Evolutionary conservation across 768 basidiomycete genomes (phyloP), one percentile per base, ranked within the genome.

Genomic region (Calocybe gangraenosa): DNA sequence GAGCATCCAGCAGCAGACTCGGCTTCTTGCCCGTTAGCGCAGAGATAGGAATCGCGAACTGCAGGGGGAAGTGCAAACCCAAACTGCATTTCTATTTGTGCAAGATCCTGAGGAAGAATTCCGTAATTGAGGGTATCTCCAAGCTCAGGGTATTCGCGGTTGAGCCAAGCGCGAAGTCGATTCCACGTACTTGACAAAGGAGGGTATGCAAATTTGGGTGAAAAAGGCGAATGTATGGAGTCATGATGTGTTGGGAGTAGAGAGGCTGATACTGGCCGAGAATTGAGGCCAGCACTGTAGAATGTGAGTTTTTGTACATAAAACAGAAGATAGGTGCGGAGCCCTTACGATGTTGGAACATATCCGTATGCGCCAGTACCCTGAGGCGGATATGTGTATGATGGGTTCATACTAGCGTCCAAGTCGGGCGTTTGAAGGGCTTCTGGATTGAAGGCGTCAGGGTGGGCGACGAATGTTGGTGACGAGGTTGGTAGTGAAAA

Each of bases 71-170:
- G 78, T 7, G 82, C 67, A 54, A 88, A 81, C 22, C 93, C 92
- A 51, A 95, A 82, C 52, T 91, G 80, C 61, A 84, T 72, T 66
- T 96, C 92, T 57, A 94, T 76, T 28, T 85, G 75, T 31, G 85
- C 76, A 49, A 96, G 78, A 61, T 92, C 84, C 52, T 78, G 76
- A 8, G 85, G 84, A 43, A 84, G 75, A 51, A 92, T 87, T 50
- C 92, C 91, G 57, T 87, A 90, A 64, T 95, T 95, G 53, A 98
- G 85, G 7, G 94, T 96, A 64, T 98, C 94, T 21, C 87, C 88
- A 15, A 98, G 78, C 59, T 98, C 94, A 36, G 93, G 92, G 66
- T 95, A 95, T 66, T 94, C 84, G 48, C 82, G 76, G 48, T 66
- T 71, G 15, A 96, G 82, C 81, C 92, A 92, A n/a, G 67, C 59